Percentiles rank a stretch among this genome's conserved stretches.
phyloP scores from a whole-genome alignment of 139 green algal species.

The Chlorella sp. region DNA sequence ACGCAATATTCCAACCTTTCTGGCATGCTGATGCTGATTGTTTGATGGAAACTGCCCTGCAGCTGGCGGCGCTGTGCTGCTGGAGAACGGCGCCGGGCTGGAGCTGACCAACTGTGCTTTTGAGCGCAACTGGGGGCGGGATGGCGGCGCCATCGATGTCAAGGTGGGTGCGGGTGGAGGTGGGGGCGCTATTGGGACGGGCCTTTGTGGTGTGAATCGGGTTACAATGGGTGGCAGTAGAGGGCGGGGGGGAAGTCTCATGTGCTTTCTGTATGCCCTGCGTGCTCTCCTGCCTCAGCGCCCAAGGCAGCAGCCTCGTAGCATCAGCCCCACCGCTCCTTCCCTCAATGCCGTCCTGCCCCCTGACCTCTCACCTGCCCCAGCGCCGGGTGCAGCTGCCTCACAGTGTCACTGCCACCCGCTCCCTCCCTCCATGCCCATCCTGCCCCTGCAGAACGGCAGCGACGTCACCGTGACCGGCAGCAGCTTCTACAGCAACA shows the following conservation, averaged over 20 bases:
- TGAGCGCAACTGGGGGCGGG: conserved; percentile 33
- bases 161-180: not conserved
- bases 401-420: not conserved
- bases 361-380: too few relatives aligned
- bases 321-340: not conserved
- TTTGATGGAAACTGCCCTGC: too few relatives aligned
- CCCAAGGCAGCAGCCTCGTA: not conserved
- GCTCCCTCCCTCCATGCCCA: not conserved
- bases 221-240: not conserved
- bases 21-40: too few relatives aligned
- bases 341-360: not conserved
- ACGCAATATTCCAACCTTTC: too few relatives aligned
- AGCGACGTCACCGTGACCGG: conserved; percentile 1
- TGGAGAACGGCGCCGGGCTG: conserved; percentile 10
- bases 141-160: conserved; percentile 25
- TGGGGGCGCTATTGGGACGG: too few relatives aligned
- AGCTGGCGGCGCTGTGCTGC: conserved; percentile 28
- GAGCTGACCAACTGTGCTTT: conserved; percentile 27
- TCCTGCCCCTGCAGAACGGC: conserved; percentile 27
- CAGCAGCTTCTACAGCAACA: conserved; percentile 26
- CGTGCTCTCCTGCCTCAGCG: too few relatives aligned
- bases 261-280: not conserved
- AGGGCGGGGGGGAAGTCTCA: not conserved
- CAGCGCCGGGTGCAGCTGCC: not conserved
- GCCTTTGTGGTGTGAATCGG: too few relatives aligned